Percentiles rank a stretch among this genome's conserved stretches.
These are phyloP conservation scores for Gossypium raimondii DNA, from an alignment of 345 rosid genomes.

Conservation along the genomic window DNA sequence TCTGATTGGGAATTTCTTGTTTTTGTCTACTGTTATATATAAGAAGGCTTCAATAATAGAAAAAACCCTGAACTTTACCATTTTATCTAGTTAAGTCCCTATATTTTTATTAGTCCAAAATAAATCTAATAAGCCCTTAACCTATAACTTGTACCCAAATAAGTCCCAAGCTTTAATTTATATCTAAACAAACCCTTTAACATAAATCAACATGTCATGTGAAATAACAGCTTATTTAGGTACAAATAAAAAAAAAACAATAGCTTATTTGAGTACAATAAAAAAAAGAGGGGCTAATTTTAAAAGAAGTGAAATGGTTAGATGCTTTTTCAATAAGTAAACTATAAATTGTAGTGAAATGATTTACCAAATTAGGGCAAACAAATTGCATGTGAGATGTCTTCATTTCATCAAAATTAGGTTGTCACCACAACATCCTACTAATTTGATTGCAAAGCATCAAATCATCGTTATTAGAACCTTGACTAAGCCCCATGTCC, in stretches of 20 bases:
- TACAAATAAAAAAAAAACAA: too few species aligned
- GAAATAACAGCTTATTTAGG: not conserved
- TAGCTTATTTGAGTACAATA: too few species aligned
- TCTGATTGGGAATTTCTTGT: not conserved
- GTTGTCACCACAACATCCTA: constrained; percentile 6
- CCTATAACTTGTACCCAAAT: too few species aligned
- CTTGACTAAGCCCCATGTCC: not conserved
- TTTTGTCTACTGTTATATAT: not conserved
- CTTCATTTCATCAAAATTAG: not conserved
- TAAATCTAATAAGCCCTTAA: too few species aligned
- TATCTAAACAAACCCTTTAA: not conserved
- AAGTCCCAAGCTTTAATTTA: too few species aligned
- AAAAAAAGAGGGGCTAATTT: not conserved
- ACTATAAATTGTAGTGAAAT: not conserved
- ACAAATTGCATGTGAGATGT: constrained; percentile 1
- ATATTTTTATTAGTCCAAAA: too few species aligned
- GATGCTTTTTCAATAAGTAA: not conserved
- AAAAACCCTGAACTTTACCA: not conserved
- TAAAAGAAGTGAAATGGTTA: not conserved
- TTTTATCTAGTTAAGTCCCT: too few species aligned
- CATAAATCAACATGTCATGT: not conserved
- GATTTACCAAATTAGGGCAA: not conserved
- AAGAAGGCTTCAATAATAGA: not conserved
- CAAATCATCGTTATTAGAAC: not conserved
- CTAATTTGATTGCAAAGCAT: constrained; percentile 1